These are phyloP conservation scores for Diatrype stigma DNA, from an alignment of 2,329 filamentous ascomycete genomes.

Conservation along the genomic window DNA sequence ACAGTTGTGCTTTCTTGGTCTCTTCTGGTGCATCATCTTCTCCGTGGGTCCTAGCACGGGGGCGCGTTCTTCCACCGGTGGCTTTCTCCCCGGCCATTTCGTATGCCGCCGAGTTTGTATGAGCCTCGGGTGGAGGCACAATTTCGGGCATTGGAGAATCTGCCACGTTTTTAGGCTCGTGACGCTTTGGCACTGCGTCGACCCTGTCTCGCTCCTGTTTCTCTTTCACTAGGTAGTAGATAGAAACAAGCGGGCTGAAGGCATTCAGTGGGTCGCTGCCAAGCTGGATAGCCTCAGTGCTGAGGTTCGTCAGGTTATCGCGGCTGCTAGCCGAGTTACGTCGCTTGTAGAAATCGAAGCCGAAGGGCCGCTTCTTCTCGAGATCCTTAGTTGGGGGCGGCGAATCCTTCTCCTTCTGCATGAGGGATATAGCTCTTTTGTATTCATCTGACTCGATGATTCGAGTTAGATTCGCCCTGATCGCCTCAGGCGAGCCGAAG, in stretches of 20 bases:
- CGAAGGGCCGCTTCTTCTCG: conserved; percentile 84
- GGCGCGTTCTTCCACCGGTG: conserved; percentile 76
- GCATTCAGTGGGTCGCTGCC: conserved; percentile 88
- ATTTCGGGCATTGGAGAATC: conserved; percentile 64
- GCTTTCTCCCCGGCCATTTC: conserved; percentile 87
- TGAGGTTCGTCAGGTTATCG: conserved; percentile 81
- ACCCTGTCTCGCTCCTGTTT: conserved; percentile 76
- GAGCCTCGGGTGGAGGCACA: conserved; percentile 74
- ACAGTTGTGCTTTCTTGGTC: conserved; percentile 61
- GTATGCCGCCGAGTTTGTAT: conserved; percentile 81
- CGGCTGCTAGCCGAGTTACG: conserved; percentile 84
- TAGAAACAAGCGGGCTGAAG: conserved; percentile 84
- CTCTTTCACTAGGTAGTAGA: conserved; percentile 95
- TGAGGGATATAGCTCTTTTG: conserved; percentile 71
- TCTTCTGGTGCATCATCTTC: conserved; percentile 83
- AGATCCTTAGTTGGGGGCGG: conserved; percentile 55
- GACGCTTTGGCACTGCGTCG: conserved; percentile 28
- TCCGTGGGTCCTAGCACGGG: conserved; percentile 86
- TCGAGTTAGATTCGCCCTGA: conserved; percentile 74
- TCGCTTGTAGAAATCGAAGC: conserved; percentile 95
- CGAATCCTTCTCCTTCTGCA: conserved; percentile 62
- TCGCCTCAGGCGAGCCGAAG: conserved; percentile 82
- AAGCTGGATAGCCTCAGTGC: conserved; percentile 76
- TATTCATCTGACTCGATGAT: conserved; percentile 95
- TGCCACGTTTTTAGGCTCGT: conserved; percentile 36